phyloP scores from a whole-genome alignment of 2,329 filamentous ascomycete species.

The Claviceps humidiphila region DNA sequence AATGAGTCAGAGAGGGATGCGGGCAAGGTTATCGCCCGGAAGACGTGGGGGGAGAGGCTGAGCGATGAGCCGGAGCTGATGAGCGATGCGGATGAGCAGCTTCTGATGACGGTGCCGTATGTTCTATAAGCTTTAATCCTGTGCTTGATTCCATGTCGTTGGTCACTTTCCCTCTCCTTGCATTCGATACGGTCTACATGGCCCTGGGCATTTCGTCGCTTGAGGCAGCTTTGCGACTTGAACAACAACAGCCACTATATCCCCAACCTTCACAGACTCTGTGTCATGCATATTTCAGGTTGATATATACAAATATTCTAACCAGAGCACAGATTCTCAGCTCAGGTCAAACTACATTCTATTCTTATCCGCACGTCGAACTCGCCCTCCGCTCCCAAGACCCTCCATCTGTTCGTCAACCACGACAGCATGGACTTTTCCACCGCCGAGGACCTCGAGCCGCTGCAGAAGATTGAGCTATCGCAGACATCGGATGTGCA shows the following conservation, averaged over 20 bases:
- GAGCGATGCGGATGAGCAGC: slow-evolving; percentile 82
- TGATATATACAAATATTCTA: background rate
- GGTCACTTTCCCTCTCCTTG: background rate
- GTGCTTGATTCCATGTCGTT: background rate
- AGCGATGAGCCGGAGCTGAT: slow-evolving; percentile 58
- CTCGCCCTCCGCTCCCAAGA: slow-evolving; percentile 59
- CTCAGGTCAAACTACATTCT: slow-evolving; percentile 83
- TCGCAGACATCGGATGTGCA: slow-evolving; percentile 70
- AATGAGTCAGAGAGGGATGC: slow-evolving; percentile 63
- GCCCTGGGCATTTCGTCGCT: too few relatives aligned
- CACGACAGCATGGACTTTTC: slow-evolving; percentile 75
- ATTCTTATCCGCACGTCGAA: slow-evolving; percentile 73
- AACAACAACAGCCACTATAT: too few relatives aligned
- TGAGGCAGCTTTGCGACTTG: too few relatives aligned
- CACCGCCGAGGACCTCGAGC: slow-evolving; percentile 52
- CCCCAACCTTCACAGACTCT: too few relatives aligned
- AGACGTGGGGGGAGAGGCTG: slow-evolving; percentile 80
- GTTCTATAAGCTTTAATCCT: slow-evolving; percentile 19
- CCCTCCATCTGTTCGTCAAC: slow-evolving; percentile 80
- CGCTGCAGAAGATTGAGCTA: slow-evolving; percentile 66
- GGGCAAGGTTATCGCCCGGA: slow-evolving; percentile 67
- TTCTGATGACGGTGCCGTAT: slow-evolving; percentile 85
- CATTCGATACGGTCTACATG: too few relatives aligned
- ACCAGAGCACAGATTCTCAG: slow-evolving; percentile 58
- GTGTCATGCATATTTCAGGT: too few relatives aligned